These are phyloP conservation scores for Triadica sebifera DNA, from an alignment of 345 rosid genomes.

Conservation along the genomic window DNA sequence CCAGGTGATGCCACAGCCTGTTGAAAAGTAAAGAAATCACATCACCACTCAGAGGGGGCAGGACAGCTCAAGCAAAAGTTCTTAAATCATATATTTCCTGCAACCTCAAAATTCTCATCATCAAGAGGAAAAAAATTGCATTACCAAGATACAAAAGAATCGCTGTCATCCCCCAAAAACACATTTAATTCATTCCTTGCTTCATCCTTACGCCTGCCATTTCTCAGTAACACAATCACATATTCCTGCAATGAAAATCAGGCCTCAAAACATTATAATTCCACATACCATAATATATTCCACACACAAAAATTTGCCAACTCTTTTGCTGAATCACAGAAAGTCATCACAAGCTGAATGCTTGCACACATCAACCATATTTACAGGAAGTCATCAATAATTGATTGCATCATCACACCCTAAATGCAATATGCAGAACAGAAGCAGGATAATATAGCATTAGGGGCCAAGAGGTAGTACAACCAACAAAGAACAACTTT, in stretches of 20 bases:
- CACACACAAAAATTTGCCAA: neutral
- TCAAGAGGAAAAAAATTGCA: conserved; percentile 11
- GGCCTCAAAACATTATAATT: neutral
- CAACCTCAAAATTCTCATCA: neutral
- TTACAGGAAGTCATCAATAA: neutral
- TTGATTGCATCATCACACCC: neutral
- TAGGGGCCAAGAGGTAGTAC: neutral
- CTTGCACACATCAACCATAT: neutral
- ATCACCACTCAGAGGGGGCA: neutral
- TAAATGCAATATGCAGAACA: neutral
- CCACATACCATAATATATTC: neutral
- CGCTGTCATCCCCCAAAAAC: conserved; percentile 86
- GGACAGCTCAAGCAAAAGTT: conserved; percentile 11
- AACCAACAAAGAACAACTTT: neutral
- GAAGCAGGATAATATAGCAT: neutral
- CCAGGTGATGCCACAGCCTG: conserved; percentile 98
- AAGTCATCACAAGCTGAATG: neutral
- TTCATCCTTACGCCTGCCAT: conserved; percentile 83
- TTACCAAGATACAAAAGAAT: conserved; percentile 85
- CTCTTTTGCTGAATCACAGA: neutral
- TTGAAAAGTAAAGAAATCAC: conserved; percentile 13
- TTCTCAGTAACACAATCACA: conserved; percentile 79
- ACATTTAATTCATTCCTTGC: conserved; percentile 82
- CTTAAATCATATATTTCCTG: neutral
- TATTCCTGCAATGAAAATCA: conserved; percentile 62